Evolutionary conservation across 257 asterid species (phyloP), one percentile per base, ranked within the genome.

Genomic region (Solanum ahanhuiri): DNA sequence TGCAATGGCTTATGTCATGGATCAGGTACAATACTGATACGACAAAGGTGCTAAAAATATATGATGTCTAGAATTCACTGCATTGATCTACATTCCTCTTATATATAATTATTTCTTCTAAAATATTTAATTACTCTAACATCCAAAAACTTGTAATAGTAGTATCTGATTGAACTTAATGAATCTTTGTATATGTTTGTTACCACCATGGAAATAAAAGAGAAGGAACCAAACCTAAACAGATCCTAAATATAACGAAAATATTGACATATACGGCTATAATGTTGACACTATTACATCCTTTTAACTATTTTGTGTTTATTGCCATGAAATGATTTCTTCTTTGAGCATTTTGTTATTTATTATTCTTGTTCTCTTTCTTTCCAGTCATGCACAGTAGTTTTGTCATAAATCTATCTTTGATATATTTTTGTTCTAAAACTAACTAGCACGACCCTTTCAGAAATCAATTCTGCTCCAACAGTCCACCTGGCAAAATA

Each of bases 401-500:
- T 82, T 82, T 25, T 86, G 30, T 60, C 34, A 84, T 30, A 31
- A 45, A 45, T 18, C 33, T 70, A 70, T 25, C 12, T n/a, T 39
- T 23, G 77, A 60, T 25, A 83, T 64, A 2, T 30, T 64, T 83
- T 43, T 64, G 79, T 69, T 60, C 33, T 25, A 64, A 41, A 63
- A 35, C 58, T 64, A 63, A 64, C 64, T 64, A 4, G 31, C 4
- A 1, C 20, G 18, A 85, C 17, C 82, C 85, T 89, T 87, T 86
- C 98, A 96, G 99, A 96, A 93, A 94, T 95, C 98, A 79, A 92
- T 92, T 92, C 73, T 96, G 85, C 92, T 95, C 86, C 98, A 95
- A 89, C 98, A 96, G 88, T 94, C 98, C 33, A 92, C 97, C 39
- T 96, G 99, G 98, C 99, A 95, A 92, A 95, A 93, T 88, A 96